Evolutionary conservation across 495 filamentous ascomycete genomes (phyloP).

Genomic region (Opeltia flavorubescens): DNA sequence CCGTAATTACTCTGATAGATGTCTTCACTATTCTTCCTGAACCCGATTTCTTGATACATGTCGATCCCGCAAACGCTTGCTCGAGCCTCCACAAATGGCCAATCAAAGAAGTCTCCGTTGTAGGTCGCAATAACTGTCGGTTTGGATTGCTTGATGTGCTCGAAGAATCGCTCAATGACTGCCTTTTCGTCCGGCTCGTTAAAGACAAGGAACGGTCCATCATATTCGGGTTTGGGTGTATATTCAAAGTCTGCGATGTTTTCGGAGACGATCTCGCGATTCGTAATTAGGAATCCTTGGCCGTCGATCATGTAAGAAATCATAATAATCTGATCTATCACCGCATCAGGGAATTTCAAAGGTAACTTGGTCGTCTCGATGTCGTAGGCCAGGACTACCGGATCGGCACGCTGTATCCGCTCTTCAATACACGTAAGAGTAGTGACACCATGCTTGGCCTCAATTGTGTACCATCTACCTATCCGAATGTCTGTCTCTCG

Average conservation of each 20-base stretch:
- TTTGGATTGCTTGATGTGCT: conserved; percentile 85
- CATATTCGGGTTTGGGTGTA: conserved; percentile 91
- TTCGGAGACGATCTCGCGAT: conserved; percentile 93
- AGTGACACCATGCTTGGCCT: conserved; percentile 81
- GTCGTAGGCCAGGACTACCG: conserved; percentile 92
- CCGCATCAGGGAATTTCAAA: conserved; percentile 93
- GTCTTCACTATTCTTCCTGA: conserved; percentile 86
- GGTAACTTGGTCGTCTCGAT: conserved; percentile 97
- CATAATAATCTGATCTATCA: conserved; percentile 99
- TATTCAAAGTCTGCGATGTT: conserved; percentile 98
- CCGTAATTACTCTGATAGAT: conserved; percentile 91
- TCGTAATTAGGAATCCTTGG: conserved; percentile 95
- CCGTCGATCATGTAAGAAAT: conserved; percentile 99
- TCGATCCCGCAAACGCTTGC: conserved; percentile 92
- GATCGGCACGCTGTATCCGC: conserved; percentile 75
- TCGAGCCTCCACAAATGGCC: conserved; percentile 92
- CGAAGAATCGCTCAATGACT: conserved; percentile 82
- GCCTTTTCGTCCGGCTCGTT: conserved; percentile 91
- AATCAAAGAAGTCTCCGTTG: conserved; percentile 99
- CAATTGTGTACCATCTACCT: conserved; percentile 93
- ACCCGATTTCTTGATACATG: conserved; percentile 97
- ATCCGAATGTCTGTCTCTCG: conserved; percentile 63
- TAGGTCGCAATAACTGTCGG: conserved; percentile 97
- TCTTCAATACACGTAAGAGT: conserved; percentile 77
- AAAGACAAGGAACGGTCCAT: conserved; percentile 89